These are phyloP conservation scores for Ophiostoma novo-ulmi DNA, from an alignment of 2,329 filamentous ascomycete species.

Conservation along the genomic window DNA sequence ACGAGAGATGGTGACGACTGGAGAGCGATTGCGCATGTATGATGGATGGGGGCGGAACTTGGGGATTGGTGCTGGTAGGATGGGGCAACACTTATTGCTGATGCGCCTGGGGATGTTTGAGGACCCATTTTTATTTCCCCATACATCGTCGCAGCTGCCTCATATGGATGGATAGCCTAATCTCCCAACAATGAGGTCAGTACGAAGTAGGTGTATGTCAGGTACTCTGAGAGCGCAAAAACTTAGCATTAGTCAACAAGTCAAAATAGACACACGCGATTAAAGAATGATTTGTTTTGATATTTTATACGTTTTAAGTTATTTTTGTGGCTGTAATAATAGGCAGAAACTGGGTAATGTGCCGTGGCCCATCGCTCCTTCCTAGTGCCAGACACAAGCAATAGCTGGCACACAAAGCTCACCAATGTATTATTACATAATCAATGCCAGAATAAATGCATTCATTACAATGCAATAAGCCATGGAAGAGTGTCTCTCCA, in stretches of 20 bases:
- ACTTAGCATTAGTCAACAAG: neutral
- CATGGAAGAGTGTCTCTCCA: neutral
- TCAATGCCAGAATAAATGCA: neutral
- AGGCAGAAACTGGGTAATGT: neutral
- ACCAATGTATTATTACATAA: neutral
- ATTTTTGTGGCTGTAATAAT: neutral
- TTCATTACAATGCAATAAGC: neutral
- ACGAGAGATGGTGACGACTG: neutral
- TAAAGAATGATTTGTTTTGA: neutral
- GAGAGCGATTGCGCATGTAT: constrained; percentile 5
- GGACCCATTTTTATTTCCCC: constrained; percentile 5
- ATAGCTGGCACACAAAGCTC: neutral
- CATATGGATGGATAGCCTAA: constrained; percentile 2
- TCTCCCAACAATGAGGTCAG: neutral
- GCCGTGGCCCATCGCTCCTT: neutral
- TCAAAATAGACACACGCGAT: neutral
- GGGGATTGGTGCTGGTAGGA: constrained; percentile 11
- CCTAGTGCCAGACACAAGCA: neutral
- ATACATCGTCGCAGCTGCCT: constrained; percentile 10
- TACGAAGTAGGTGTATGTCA: neutral
- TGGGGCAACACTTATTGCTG: neutral
- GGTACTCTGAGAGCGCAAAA: neutral
- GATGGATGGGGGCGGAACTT: constrained; percentile 1
- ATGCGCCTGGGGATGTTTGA: neutral
- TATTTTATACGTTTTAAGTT: too few relatives aligned